phyloP scores from a whole-genome alignment of 768 basidiomycete species.

The Coprinopsis cinerea region DNA sequence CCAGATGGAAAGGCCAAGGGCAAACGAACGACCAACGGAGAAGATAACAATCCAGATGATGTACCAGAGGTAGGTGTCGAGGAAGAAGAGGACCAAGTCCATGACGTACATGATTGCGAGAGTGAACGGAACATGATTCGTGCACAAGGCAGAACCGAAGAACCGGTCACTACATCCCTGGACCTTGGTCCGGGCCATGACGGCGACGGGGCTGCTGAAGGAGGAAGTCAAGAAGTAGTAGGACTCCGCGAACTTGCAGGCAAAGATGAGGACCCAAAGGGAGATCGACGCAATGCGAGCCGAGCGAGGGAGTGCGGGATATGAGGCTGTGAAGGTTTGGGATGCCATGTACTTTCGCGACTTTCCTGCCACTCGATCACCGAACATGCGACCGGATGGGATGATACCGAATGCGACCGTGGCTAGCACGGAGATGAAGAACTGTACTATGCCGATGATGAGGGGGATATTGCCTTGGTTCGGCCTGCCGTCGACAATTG shows the following conservation, averaged over 20 bases:
- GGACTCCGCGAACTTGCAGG: conserved; percentile 95
- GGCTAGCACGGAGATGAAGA: conserved; percentile 81
- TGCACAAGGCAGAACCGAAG: conserved; percentile 77
- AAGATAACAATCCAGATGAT: conserved; percentile 98
- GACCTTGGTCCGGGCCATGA: conserved; percentile 94
- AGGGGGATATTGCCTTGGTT: conserved; percentile 66
- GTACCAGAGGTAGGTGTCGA: conserved; percentile 99
- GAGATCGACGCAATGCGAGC: conserved; percentile 79
- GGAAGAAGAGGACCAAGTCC: conserved; percentile 96
- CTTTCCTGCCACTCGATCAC: conserved; percentile 95
- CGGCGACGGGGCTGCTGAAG: conserved; percentile 93
- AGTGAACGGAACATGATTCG: conserved; percentile 91
- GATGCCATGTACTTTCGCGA: conserved; percentile 98
- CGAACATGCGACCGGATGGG: conserved; percentile 97
- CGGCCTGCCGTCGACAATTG: conserved; percentile 66
- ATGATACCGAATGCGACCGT: conserved; percentile 82
- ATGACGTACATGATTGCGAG: conserved; percentile 98
- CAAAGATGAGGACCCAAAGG: conserved; percentile 89
- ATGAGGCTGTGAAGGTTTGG: conserved; percentile 98
- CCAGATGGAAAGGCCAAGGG: conserved; percentile 95
- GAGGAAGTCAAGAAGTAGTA: conserved; percentile 98
- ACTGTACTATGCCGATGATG: conserved; percentile 90
- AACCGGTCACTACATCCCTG: conserved; percentile 83
- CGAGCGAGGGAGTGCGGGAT: conserved; percentile 66
- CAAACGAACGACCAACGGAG: conserved; percentile 85